These are phyloP conservation scores for Hexamita inflata DNA, from an alignment of 208 protist genomes.

Conservation along the genomic window DNA sequence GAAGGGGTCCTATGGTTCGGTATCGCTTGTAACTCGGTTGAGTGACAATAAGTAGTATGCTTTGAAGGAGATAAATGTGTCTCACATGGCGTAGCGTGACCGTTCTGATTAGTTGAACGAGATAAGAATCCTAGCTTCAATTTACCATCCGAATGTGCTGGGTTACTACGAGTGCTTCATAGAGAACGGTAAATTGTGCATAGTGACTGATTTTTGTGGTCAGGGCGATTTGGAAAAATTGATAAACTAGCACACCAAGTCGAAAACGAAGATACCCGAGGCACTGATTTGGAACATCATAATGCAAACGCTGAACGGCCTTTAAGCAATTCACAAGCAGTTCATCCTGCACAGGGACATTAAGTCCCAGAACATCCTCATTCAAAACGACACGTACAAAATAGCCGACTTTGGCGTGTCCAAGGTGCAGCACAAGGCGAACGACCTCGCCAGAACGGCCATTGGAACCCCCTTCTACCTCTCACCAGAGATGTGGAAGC, in stretches of 20 bases:
- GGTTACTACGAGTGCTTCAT: conserved; percentile 51
- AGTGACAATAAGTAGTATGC: conserved; percentile 27
- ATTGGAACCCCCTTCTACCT: too few species aligned
- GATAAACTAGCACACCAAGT: conserved; percentile 18
- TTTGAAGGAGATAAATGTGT: not conserved
- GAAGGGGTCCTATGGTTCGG: conserved; percentile 46
- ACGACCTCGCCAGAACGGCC: too few species aligned
- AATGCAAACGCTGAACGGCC: too few species aligned
- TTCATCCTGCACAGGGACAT: too few species aligned
- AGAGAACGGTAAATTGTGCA: conserved; percentile 49
- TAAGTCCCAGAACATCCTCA: too few species aligned
- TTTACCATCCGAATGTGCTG: conserved; percentile 47
- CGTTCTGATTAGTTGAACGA: conserved; percentile 54
- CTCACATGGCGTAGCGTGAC: conserved; percentile 21
- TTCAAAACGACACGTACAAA: conserved; percentile 27
- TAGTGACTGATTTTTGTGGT: conserved; percentile 50
- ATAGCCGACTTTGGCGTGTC: too few species aligned
- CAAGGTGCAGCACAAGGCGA: conserved; percentile 44
- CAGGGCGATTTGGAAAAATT: conserved; percentile 43
- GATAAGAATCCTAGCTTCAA: conserved; percentile 50
- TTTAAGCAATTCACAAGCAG: too few species aligned
- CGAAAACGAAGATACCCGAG: too few species aligned
- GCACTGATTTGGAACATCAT: too few species aligned
- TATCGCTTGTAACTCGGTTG: conserved; percentile 29
- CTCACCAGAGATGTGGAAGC: too few species aligned